These are phyloP conservation scores for Eimeria mitis DNA, from an alignment of 169 alveolate species.

Conservation along the genomic window DNA sequence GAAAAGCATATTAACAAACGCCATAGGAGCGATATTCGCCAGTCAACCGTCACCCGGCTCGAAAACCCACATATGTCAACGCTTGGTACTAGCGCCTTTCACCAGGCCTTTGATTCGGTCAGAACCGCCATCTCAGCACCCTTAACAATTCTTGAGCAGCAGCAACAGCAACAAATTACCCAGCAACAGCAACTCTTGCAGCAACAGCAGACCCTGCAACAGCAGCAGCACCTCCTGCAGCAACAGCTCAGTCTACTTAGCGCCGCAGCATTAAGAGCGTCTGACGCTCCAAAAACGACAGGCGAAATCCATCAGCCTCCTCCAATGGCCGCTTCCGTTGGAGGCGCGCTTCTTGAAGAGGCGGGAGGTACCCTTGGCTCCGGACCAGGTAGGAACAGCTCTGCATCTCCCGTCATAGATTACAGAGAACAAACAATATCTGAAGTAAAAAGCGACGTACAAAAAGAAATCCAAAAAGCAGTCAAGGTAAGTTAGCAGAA, in stretches of 20 bases:
- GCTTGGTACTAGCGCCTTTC: conserved; percentile 8
- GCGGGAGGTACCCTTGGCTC: conserved; percentile 8
- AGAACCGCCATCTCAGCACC: conserved; percentile 35
- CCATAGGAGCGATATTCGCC: conserved; percentile 49
- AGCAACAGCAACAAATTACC: conserved; percentile 50
- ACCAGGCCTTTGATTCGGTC: conserved; percentile 3
- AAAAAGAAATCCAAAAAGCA: conserved; percentile 76
- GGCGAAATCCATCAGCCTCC: background rate
- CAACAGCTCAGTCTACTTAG: conserved; percentile 63
- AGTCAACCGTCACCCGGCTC: background rate
- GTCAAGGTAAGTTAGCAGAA: conserved; percentile 35
- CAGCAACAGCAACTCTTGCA: conserved; percentile 67
- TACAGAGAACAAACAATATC: conserved; percentile 4
- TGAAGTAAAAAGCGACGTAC: conserved; percentile 57
- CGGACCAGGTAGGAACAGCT: conserved; percentile 5
- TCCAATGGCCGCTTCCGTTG: background rate
- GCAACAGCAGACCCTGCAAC: conserved; percentile 65
- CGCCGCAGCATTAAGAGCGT: conserved; percentile 53
- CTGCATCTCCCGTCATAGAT: background rate
- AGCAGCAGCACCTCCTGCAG: conserved; percentile 63
- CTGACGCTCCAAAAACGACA: background rate
- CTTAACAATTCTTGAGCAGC: conserved; percentile 36
- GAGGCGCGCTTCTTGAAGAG: conserved; percentile 22
- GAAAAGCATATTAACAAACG: conserved; percentile 76
- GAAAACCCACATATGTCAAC: conserved; percentile 22